Evolutionary conservation across 805 yeast genomes (phyloP).

Genomic region (Candida dajiaensis): DNA sequence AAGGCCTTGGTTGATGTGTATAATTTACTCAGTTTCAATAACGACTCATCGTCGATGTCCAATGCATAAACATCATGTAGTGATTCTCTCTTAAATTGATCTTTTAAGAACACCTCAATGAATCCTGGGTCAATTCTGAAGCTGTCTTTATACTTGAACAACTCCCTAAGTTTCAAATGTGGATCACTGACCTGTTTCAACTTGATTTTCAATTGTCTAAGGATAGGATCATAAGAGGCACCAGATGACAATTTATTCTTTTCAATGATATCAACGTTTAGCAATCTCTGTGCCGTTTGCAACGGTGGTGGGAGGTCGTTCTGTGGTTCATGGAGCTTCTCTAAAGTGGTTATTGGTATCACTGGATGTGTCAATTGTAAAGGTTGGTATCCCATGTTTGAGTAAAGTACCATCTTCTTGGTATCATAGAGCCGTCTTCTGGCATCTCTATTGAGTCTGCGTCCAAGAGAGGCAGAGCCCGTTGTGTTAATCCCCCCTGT

Average conservation of each 20-base stretch:
- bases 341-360: not conserved
- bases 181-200: constrained; percentile 11
- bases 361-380: constrained; percentile 5
- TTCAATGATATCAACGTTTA: not conserved
- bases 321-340: not conserved
- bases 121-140: constrained; percentile 7
- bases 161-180: constrained; percentile 12
- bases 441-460: not conserved
- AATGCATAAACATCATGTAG: not conserved
- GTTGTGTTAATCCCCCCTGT: not conserved
- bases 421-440: constrained; percentile 1
- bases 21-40: constrained; percentile 7
- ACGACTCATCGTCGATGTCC: constrained; percentile 8
- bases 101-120: constrained; percentile 7
- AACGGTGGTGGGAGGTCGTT: not conserved
- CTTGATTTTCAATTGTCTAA: not conserved
- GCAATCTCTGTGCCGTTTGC: not conserved
- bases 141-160: constrained; percentile 9
- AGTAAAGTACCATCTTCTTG: not conserved
- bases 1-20: constrained; percentile 8
- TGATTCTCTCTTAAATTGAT: not conserved
- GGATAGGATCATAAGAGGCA: constrained; percentile 2
- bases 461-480: not conserved
- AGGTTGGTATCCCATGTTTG: constrained; percentile 1
- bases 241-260: not conserved